Percentiles rank a stretch among this genome's conserved stretches.
Conservation (phyloP, 192 early-diverging fungal species). For the Phlyctochytrium arcticum region DNA sequence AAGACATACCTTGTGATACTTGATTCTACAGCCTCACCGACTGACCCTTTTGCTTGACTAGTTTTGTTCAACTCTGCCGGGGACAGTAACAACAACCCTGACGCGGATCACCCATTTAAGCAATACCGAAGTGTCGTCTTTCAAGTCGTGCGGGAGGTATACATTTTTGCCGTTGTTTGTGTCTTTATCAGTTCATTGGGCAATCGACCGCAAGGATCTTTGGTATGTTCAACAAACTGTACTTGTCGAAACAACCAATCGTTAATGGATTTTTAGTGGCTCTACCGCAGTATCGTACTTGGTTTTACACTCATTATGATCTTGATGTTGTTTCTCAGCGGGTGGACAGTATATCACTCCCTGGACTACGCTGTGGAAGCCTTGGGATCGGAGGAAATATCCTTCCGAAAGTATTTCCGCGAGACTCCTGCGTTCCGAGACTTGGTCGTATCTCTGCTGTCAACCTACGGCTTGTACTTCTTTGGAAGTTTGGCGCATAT, state of each 20-base stretch:
- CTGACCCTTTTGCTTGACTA: not conserved
- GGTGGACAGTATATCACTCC: slow-evolving; percentile 35
- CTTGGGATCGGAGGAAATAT: not conserved
- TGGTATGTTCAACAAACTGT: not conserved
- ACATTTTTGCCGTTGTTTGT: slow-evolving; percentile 36
- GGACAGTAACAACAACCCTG: slow-evolving; percentile 31
- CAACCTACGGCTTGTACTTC: slow-evolving; percentile 48
- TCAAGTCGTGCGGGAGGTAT: slow-evolving; percentile 24
- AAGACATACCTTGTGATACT: not conserved
- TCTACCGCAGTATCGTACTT: slow-evolving; percentile 65
- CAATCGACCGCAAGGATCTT: slow-evolving; percentile 45
- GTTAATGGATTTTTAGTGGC: slow-evolving; percentile 45
- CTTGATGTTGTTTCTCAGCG: slow-evolving; percentile 41
- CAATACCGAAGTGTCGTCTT: slow-evolving; percentile 38
- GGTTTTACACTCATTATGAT: slow-evolving; percentile 81
- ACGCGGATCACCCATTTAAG: slow-evolving; percentile 41
- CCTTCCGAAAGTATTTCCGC: slow-evolving; percentile 35
- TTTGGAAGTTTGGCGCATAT: slow-evolving; percentile 33
- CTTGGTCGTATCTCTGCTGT: slow-evolving; percentile 31
- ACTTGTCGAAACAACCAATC: too few species aligned
- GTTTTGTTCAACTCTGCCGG: slow-evolving; percentile 30
- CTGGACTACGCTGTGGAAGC: slow-evolving; percentile 19
- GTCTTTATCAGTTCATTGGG: slow-evolving; percentile 50
- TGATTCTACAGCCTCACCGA: not conserved
- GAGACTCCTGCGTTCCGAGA: slow-evolving; percentile 34